Evolutionary conservation across 2,329 filamentous ascomycete species (phyloP).

Genomic region (Mycocentrospora acerina): DNA sequence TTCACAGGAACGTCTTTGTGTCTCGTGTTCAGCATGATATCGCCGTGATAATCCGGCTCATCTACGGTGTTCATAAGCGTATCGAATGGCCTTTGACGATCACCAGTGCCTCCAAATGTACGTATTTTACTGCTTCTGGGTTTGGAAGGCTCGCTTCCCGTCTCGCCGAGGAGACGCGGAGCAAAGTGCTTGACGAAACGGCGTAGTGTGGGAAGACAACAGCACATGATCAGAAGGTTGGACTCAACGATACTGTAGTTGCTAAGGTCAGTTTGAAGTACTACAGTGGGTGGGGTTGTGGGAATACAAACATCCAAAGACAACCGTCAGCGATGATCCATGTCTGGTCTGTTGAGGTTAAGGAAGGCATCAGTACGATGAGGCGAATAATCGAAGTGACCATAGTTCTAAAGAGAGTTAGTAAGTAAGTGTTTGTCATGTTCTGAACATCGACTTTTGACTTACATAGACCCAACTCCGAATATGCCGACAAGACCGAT

Average conservation of each 20-base stretch:
- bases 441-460: background rate
- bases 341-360: constrained; percentile 14
- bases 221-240: constrained; percentile 43
- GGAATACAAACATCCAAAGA: constrained; percentile 2
- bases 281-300: too few relatives aligned
- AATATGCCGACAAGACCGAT: constrained; percentile 20
- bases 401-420: constrained; percentile 9
- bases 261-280: too few relatives aligned
- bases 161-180: constrained; percentile 10
- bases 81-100: too few relatives aligned
- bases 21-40: too few relatives aligned
- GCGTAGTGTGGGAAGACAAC: constrained; percentile 41
- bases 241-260: too few relatives aligned
- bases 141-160: too few relatives aligned
- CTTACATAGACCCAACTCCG: constrained; percentile 19
- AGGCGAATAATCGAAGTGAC: constrained; percentile 16
- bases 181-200: constrained; percentile 42
- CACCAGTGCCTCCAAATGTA: too few relatives aligned
- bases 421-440: too few relatives aligned
- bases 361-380: constrained; percentile 13
- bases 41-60: too few relatives aligned
- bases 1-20: too few relatives aligned
- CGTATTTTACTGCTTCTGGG: too few relatives aligned
- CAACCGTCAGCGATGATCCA: constrained; percentile 9
- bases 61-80: too few relatives aligned